Evolutionary conservation across 176 grass and related monocot species (phyloP).

Genomic region (Ensete ventricosum): DNA sequence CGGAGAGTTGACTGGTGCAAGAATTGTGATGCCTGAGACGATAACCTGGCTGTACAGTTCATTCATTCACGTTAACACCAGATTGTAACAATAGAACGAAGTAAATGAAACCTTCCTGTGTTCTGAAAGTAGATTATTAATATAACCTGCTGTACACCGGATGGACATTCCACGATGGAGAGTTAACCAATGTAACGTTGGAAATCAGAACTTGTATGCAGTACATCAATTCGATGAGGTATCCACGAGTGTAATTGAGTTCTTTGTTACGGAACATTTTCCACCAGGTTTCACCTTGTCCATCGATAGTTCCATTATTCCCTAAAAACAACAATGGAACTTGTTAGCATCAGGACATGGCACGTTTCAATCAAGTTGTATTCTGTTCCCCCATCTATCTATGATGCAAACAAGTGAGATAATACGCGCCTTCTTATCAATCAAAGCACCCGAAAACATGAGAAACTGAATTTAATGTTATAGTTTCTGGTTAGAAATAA

Average conservation of each 20-base stretch:
- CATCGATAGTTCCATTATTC: constrained; percentile 76
- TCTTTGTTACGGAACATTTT: constrained; percentile 55
- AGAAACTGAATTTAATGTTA: no score
- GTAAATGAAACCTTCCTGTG: neutral
- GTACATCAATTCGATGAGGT: constrained; percentile 61
- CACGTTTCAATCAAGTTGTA: no score
- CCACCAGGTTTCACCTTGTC: constrained; percentile 89
- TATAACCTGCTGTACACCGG: constrained; percentile 82
- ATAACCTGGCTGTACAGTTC: constrained; percentile 47
- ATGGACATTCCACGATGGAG: constrained; percentile 79
- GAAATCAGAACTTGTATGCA: constrained; percentile 54
- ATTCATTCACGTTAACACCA: neutral
- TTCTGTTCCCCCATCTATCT: no score
- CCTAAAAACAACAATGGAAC: constrained; percentile 14
- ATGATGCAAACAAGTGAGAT: no score
- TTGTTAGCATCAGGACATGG: no score
- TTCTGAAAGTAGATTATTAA: neutral
- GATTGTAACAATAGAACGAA: neutral
- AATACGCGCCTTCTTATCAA: no score
- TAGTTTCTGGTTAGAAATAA: no score
- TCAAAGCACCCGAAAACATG: no score
- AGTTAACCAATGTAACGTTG: constrained; percentile 65
- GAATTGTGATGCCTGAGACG: constrained; percentile 59
- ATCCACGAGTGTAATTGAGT: constrained; percentile 61
- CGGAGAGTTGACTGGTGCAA: constrained; percentile 46